A percentile compares a stretch with the other conserved stretches of the same genome.
Evolutionary conservation across 2,329 filamentous ascomycete species (phyloP).

Genomic region (Colletotrichum sp.): DNA sequence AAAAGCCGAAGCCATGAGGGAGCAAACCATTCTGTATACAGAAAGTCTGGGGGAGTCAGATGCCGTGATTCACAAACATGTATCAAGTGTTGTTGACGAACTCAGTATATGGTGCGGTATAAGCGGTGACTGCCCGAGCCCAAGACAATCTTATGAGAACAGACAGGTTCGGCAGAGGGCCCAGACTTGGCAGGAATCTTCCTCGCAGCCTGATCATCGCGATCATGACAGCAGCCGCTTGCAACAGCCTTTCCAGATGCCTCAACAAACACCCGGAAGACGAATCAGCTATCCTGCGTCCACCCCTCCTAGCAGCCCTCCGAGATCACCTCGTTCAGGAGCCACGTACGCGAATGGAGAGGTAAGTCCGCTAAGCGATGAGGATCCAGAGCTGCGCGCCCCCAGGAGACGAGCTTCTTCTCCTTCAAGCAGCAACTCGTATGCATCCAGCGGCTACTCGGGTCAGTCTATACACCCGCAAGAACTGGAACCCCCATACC

Average conservation of each 20-base stretch:
- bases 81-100: neutral
- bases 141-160: neutral
- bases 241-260: neutral
- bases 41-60: neutral
- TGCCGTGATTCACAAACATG: neutral
- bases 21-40: neutral
- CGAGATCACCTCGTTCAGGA: neutral
- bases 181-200: neutral
- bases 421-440: neutral
- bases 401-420: neutral
- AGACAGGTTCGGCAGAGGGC: neutral
- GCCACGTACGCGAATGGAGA: neutral
- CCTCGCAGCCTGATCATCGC: neutral
- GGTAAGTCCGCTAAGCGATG: neutral
- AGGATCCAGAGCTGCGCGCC: neutral
- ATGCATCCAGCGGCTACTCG: neutral
- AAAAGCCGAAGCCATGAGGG: neutral
- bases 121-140: neutral
- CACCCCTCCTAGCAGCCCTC: neutral
- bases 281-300: neutral
- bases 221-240: neutral
- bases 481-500: neutral
- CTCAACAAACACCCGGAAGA: neutral
- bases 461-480: neutral
- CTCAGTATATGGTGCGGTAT: neutral